A percentile compares a stretch with the other conserved stretches of the same genome.
These are phyloP conservation scores for Aspergillus luchuensis DNA, from an alignment of 2,329 filamentous ascomycete species.

Conservation along the genomic window DNA sequence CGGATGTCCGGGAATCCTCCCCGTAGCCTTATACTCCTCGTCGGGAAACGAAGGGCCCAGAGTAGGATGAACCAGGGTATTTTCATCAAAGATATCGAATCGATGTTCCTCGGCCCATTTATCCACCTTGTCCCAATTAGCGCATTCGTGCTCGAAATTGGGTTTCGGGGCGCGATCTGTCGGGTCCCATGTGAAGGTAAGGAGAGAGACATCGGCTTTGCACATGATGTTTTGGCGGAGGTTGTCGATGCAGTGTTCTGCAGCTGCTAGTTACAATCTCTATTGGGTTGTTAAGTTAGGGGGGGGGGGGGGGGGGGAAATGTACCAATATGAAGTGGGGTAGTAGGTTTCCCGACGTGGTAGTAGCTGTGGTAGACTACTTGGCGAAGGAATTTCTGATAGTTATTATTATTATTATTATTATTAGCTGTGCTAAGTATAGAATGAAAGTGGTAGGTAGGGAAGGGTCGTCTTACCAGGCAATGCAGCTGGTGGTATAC, in stretches of 20 bases:
- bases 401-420: too few relatives aligned
- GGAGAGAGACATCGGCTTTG: background rate
- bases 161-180: background rate
- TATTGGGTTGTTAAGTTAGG: too few relatives aligned
- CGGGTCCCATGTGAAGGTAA: background rate
- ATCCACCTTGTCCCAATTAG: background rate
- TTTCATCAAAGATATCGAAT: slow-evolving; percentile 1
- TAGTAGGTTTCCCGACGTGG: background rate
- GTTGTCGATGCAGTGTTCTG: background rate
- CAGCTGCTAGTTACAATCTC: too few relatives aligned
- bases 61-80: background rate
- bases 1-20: background rate
- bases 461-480: background rate
- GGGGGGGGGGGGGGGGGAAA: too few relatives aligned
- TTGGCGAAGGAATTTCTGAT: background rate
- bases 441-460: too few relatives aligned
- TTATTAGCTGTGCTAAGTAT: background rate
- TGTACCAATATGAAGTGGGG: background rate
- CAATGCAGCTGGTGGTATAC: slow-evolving; percentile 3
- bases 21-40: background rate
- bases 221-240: slow-evolving; percentile 8
- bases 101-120: background rate
- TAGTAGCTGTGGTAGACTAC: slow-evolving; percentile 2
- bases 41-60: slow-evolving; percentile 1
- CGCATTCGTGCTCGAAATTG: background rate